Evolutionary conservation across 108 stramenopile species (phyloP), one percentile per base, ranked within the genome.

Genomic region (Aureococcus anophagefferens): DNA sequence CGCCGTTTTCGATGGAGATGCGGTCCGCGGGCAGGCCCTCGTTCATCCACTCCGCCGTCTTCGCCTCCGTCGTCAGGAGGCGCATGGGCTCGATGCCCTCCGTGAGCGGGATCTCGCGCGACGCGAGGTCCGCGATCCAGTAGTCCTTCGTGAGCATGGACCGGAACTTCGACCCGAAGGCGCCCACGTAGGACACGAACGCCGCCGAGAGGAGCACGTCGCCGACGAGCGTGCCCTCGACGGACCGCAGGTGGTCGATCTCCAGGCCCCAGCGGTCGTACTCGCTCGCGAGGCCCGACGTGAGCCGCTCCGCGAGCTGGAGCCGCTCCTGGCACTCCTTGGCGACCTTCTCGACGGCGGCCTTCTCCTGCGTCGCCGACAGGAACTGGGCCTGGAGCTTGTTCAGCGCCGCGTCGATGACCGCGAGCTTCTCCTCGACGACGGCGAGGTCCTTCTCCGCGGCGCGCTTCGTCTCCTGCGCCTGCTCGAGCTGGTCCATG

Each of bases 21-120:
- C 68, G 46, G 72, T 88, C 87, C 13, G 81, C 83, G 25, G 87
- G 85, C 15, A 88, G 74, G 36, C 87, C 87, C 74, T 88, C 81
- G 35, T 73, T 78, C 34, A 83, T 74, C 81, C 83, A 88, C 35
- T 66, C 46, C 21, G 85, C 81, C 13, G 83, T 81, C 67, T 83
- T 75, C 9, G 84, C 75, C n/a, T 86, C 83, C 28, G 73, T 66
- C 4, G 81, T 79, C 34, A 88, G 69, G 30, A 86, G 44, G 0
- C 37, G 15, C 30, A 88, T 32, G 17, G 79, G 79, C 31, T 77
- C 74, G 66, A 79, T 40, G 35, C 68, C 80, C 31, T 65, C 59
- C 32, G 83, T 65, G 17, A 83, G 69, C 13, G 83, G 83, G 15
- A 83, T 77, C 33, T 72, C 76, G 28, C 79, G 64, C 0, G 35